Evolutionary conservation across 257 asterid species (phyloP).

Genomic region (Rubia yunnanensis): DNA sequence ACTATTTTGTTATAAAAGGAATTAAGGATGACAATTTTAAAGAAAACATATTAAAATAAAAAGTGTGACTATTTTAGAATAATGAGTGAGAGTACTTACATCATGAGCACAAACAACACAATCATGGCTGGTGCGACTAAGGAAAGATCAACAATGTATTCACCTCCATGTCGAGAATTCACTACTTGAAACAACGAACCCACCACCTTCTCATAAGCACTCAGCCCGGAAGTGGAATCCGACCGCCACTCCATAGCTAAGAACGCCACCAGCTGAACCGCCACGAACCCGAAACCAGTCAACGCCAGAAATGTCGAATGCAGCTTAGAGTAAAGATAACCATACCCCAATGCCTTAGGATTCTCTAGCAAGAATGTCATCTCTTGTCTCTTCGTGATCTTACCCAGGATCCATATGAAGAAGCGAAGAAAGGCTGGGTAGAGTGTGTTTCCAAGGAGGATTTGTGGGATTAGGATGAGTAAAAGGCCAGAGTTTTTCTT

Average conservation of each 20-base stretch:
- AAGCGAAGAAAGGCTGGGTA: constrained; percentile 16
- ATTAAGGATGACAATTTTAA: too few relatives aligned
- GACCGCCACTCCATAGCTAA: background rate
- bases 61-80: background rate
- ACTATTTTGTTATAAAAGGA: too few relatives aligned
- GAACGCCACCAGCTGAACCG: background rate
- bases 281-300: background rate
- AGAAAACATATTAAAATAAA: too few relatives aligned
- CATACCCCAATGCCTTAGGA: background rate
- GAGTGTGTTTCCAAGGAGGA: constrained; percentile 51
- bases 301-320: background rate
- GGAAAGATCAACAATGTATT: background rate
- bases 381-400: background rate
- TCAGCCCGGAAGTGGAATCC: background rate
- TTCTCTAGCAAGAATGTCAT: background rate
- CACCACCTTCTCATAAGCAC: background rate
- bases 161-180: background rate
- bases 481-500: constrained; percentile 33
- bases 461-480: constrained; percentile 37
- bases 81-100: background rate
- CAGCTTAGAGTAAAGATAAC: background rate
- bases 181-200: constrained; percentile 1
- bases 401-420: background rate
- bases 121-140: background rate
- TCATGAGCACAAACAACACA: constrained; percentile 2